phyloP scores from a whole-genome alignment of 345 rosid genomes.

The Hibiscus trionum region DNA sequence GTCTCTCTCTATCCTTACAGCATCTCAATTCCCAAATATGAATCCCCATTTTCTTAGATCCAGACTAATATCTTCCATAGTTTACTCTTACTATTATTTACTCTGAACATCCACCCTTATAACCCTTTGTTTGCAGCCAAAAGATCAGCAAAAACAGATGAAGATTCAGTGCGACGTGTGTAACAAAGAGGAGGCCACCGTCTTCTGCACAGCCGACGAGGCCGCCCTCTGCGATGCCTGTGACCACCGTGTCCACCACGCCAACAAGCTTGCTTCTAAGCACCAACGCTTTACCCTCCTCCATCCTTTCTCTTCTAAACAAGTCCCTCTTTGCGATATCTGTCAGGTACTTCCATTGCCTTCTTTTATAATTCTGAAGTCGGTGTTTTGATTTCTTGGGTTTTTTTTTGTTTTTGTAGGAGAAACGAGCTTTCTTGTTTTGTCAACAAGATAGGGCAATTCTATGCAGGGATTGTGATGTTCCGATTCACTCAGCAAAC shows the following conservation, averaged over 20 bases:
- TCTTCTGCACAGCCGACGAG: conserved; percentile 17
- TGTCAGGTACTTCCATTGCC: conserved; percentile 49
- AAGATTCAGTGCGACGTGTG: conserved; percentile 19
- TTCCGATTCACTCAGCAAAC: conserved; percentile 62
- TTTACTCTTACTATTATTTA: not conserved
- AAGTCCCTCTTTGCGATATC: conserved; percentile 66
- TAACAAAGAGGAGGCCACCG: conserved; percentile 9
- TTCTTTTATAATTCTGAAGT: not conserved
- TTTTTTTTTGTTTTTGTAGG: conserved; percentile 28
- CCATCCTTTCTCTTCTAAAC: conserved; percentile 44
- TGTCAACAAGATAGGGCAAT: conserved; percentile 95
- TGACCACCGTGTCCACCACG: conserved; percentile 77
- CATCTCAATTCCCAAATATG: not conserved
- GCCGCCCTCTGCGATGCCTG: conserved; percentile 9
- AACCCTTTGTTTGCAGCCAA: not conserved
- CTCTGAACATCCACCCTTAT: not conserved
- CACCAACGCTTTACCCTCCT: conserved; percentile 85
- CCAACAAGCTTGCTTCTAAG: conserved; percentile 84
- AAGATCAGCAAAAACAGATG: not conserved
- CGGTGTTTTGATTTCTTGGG: not conserved
- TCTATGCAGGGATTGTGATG: conserved; percentile 79
- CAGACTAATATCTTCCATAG: not conserved
- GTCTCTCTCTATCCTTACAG: conserved; percentile 4
- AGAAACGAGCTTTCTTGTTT: conserved; percentile 70
- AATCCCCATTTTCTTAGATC: conserved; percentile 1